Conservation (phyloP, 257 asterid genomes). For the Solanum chiquidenum region DNA sequence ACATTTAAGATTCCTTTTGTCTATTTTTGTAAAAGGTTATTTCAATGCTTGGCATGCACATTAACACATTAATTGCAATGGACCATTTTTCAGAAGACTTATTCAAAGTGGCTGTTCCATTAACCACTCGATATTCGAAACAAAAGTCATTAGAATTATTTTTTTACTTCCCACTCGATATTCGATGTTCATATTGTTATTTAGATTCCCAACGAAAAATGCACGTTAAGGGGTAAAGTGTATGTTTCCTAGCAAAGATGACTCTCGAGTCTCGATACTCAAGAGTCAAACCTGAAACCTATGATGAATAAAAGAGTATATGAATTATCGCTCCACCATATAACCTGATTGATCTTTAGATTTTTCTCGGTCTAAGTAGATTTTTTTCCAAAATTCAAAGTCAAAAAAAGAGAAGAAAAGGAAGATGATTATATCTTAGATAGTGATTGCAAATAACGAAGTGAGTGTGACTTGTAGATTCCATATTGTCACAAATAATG, state of each 20-base stretch:
- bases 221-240: too few species aligned
- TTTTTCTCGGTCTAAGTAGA: background rate
- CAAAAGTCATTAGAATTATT: background rate
- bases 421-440: background rate
- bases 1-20: background rate
- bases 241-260: background rate
- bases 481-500: background rate
- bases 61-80: background rate
- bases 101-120: background rate
- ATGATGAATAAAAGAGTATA: background rate
- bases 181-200: background rate
- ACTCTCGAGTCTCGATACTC: background rate
- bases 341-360: background rate
- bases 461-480: background rate
- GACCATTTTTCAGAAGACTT: background rate
- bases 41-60: background rate
- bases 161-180: background rate
- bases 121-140: background rate
- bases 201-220: too few species aligned
- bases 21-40: background rate
- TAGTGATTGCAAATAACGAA: background rate
- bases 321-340: background rate
- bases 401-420: background rate
- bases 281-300: background rate
- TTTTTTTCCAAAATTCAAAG: background rate